A percentile compares a stretch with the other conserved stretches of the same genome.
phyloP scores from a whole-genome alignment of 140 eudicot species.

The Cichorium intybus region DNA sequence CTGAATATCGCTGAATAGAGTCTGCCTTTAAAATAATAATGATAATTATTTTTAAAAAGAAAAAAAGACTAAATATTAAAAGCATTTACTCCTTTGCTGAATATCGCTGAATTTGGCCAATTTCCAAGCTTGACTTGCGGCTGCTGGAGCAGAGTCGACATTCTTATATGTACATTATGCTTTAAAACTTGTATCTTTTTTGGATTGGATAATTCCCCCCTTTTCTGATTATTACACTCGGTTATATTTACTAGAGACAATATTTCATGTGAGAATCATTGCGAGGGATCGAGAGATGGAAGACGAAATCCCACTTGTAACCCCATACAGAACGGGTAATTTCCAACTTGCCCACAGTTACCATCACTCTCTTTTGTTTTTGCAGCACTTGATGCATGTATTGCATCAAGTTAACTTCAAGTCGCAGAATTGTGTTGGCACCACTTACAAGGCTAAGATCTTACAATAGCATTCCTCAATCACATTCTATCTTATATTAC shows the following conservation, averaged over 20 bases:
- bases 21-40: too few relatives aligned
- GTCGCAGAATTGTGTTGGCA: slow-evolving; percentile 58
- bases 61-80: too few relatives aligned
- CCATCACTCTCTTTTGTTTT: neutral
- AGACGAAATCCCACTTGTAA: slow-evolving; percentile 43
- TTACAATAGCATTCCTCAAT: slow-evolving; percentile 54
- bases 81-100: too few relatives aligned
- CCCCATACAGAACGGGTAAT: slow-evolving; percentile 58
- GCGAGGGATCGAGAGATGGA: neutral
- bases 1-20: too few relatives aligned
- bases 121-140: too few relatives aligned
- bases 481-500: slow-evolving; percentile 67
- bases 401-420: neutral
- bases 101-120: too few relatives aligned
- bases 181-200: neutral
- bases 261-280: neutral
- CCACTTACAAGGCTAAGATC: slow-evolving; percentile 69
- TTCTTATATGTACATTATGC: too few relatives aligned
- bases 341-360: slow-evolving; percentile 71
- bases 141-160: too few relatives aligned
- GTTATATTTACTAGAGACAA: slow-evolving; percentile 12
- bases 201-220: neutral
- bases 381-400: too few relatives aligned
- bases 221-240: neutral
- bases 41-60: too few relatives aligned